Evolutionary conservation across 2,329 filamentous ascomycete genomes (phyloP).

Genomic region (Scolecobasidium constrictum): DNA sequence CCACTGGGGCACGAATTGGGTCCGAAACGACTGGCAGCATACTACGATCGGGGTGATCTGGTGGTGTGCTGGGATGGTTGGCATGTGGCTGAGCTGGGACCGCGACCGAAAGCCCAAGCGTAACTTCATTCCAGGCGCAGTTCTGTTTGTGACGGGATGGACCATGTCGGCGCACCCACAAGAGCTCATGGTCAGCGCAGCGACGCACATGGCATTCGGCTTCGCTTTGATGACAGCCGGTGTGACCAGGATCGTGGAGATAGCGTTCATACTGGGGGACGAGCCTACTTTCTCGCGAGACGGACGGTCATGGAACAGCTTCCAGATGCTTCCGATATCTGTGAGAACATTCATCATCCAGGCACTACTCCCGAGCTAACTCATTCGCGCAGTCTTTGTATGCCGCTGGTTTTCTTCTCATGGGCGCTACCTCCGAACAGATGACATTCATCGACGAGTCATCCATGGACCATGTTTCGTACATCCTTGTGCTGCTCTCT

Average conservation of each 20-base stretch:
- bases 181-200: conserved; percentile 68
- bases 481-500: conserved; percentile 84
- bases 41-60: conserved; percentile 99
- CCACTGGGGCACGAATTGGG: conserved; percentile 82
- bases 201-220: conserved; percentile 81
- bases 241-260: conserved; percentile 74
- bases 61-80: conserved; percentile 88
- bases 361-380: too few relatives aligned
- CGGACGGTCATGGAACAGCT: conserved; percentile 64
- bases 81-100: conserved; percentile 81
- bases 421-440: conserved; percentile 95
- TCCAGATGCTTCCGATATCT: conserved; percentile 59
- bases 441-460: conserved; percentile 67
- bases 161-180: conserved; percentile 91
- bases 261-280: conserved; percentile 76
- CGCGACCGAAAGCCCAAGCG: conserved; percentile 77
- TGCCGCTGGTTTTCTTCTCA: conserved; percentile 89
- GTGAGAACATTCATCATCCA: too few relatives aligned
- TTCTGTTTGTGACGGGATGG: conserved; percentile 87
- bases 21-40: conserved; percentile 88
- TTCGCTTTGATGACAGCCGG: conserved; percentile 92
- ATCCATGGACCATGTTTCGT: conserved; percentile 77
- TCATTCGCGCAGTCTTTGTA: conserved; percentile 80
- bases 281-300: conserved; percentile 49
- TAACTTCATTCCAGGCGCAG: conserved; percentile 85